These are phyloP conservation scores for Laetiporus sulphureus DNA, from an alignment of 1,284 basidiomycete genomes.

Conservation along the genomic window DNA sequence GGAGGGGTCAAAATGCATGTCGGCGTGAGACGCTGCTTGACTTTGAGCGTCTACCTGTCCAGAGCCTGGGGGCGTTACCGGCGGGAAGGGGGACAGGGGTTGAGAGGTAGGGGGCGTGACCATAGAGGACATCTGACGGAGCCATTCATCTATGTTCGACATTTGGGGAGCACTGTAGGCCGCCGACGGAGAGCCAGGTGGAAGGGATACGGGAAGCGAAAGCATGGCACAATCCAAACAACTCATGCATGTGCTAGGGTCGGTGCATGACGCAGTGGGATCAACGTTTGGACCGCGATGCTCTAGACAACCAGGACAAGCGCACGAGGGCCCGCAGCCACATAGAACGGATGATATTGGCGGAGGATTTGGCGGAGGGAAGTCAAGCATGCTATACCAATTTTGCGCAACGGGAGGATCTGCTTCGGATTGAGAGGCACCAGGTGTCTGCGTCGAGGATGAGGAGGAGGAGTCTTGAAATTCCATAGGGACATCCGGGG, in stretches of 20 bases:
- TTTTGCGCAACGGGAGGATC: not conserved
- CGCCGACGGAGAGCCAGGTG: constrained; percentile 15
- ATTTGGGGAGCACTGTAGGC: constrained; percentile 17
- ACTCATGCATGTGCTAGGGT: constrained; percentile 41
- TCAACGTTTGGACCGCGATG: constrained; percentile 34
- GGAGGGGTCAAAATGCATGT: constrained; percentile 15
- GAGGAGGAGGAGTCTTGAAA: not conserved
- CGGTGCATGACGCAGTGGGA: constrained; percentile 31
- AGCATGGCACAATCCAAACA: constrained; percentile 50
- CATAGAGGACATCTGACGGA: constrained; percentile 29
- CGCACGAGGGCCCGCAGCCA: constrained; percentile 46
- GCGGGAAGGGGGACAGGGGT: constrained; percentile 12
- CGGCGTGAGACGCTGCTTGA: too few relatives aligned
- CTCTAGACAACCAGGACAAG: constrained; percentile 45
- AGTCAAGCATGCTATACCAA: constrained; percentile 4
- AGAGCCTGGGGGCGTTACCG: not conserved
- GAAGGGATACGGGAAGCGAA: constrained; percentile 33
- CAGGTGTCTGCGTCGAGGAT: not conserved
- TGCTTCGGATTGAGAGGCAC: constrained; percentile 1
- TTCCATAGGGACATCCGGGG: not conserved
- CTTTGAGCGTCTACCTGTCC: too few relatives aligned
- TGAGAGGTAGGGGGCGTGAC: constrained; percentile 3
- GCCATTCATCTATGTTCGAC: constrained; percentile 44
- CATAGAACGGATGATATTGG: constrained; percentile 30
- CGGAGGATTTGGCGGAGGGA: constrained; percentile 11